phyloP scores from a whole-genome alignment of 441 rosid species.

The Codiaeum variegatum region DNA sequence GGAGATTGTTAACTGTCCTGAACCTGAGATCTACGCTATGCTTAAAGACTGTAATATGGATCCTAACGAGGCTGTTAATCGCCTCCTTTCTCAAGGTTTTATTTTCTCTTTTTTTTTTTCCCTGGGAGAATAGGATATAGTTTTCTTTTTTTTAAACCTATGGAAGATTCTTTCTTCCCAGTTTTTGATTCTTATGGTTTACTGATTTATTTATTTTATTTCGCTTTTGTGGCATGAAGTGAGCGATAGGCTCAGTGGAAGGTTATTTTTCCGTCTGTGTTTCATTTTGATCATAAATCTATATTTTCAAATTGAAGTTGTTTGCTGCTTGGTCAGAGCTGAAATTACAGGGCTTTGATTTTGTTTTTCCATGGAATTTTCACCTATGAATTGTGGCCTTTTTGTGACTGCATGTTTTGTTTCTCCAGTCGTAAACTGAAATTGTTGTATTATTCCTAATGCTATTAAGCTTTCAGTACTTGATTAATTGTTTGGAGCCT shows the following conservation, averaged over 20 bases:
- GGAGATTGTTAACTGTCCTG: constrained; percentile 90
- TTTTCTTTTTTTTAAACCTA: background rate
- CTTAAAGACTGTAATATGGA: constrained; percentile 98
- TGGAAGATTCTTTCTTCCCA: background rate
- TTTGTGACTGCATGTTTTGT: background rate
- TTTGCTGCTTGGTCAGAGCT: background rate
- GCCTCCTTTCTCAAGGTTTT: constrained; percentile 88
- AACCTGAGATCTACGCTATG: constrained; percentile 87
- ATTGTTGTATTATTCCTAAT: background rate
- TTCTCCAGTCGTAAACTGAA: background rate
- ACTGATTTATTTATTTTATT: background rate
- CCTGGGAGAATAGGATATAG: background rate
- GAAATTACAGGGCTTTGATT: background rate
- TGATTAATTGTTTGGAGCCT: background rate
- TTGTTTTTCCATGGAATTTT: background rate
- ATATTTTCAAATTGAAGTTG: background rate
- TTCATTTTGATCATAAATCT: constrained; percentile 11
- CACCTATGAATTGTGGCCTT: background rate
- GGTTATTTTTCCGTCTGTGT: background rate
- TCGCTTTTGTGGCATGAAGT: background rate
- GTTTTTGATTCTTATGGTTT: background rate
- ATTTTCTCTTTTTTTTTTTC: background rate
- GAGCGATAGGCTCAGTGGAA: background rate
- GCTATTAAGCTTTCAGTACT: background rate
- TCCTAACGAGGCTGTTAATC: constrained; percentile 96